A percentile compares a stretch with the other conserved stretches of the same genome.
phyloP scores from a whole-genome alignment of 2,329 filamentous ascomycete genomes.

The Helminthosporium solani region DNA sequence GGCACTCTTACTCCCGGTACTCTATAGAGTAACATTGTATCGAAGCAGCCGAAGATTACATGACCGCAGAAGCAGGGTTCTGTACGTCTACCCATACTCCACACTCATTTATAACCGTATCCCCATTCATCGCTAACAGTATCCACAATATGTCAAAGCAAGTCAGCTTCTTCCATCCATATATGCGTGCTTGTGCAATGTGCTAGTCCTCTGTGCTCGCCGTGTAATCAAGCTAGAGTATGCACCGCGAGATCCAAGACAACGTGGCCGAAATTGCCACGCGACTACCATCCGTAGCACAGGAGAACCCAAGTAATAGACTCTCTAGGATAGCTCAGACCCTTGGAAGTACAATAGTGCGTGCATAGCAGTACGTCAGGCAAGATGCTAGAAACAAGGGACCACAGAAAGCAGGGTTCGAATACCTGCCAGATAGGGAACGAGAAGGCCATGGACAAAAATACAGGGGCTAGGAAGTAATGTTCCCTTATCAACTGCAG shows the following conservation, averaged over 20 bases:
- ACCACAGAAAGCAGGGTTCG: neutral
- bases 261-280: conserved; percentile 25
- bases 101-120: neutral
- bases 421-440: neutral
- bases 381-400: neutral
- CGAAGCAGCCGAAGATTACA: neutral
- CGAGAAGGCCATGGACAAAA: neutral
- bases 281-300: conserved; percentile 20
- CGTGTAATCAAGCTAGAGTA: conserved; percentile 35
- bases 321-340: conserved; percentile 23
- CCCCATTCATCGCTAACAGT: neutral
- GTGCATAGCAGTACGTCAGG: neutral
- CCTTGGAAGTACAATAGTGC: conserved; percentile 10
- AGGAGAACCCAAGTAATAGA: neutral
- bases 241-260: conserved; percentile 35
- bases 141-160: neutral
- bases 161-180: no score
- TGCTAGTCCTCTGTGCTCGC: conserved; percentile 2
- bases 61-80: neutral
- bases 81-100: neutral
- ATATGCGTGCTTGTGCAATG: neutral
- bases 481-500: conserved; percentile 16
- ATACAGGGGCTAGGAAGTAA: no score
- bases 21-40: neutral
- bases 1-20: no score